Base-by-base conservation (phyloP, 192 early-diverging fungal genomes). In the Helicostylum pulchrum region DNA sequence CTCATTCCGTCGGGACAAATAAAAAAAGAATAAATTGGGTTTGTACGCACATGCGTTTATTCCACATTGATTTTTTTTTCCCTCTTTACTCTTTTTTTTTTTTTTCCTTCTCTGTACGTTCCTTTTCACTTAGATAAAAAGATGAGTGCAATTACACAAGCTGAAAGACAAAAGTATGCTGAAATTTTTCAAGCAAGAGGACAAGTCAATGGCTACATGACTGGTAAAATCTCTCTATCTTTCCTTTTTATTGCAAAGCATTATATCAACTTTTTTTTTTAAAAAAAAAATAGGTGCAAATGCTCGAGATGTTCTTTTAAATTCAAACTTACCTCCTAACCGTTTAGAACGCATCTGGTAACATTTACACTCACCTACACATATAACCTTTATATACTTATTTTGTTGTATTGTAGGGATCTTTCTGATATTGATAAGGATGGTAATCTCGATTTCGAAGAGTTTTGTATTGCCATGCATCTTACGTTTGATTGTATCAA, bases 361-460 rank as follows among this genome's bases (percentile, higher is more conserved):
- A 20, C 20, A 4, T 49, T 10, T 26, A 26, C 26, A 26, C 2
- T n/a, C n/a, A 14, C 26, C 19, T 15, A n/a, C 9, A 56, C 2
- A 15, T 2, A 56, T 36, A 26, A 2, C 2, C 26, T 26, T 26
- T 26, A 26, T 26, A 26, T 47, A 36, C 46, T 15, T 54, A 43
- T 48, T 48, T 4, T 10, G 47, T 26, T 11, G 12, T 9, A 10
- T 4, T 1, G 66, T 53, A 84, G 83, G 83, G 87, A 92, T 70
- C 80, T 92, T 32, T 83, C 88, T 19, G 91, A 92, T 58, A 92
- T 92, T 54, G 91, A 92, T 75, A 85, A 86, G 55, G 91, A 92
- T 70, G 89, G 91, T 4, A 79, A 82, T 30, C 81, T 92, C 56
- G 91, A 92, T 70, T 85, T 91, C 70, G 91, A 92, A 64, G 91